Evolutionary conservation across 2,329 filamentous ascomycete species (phyloP).

Genomic region (Epicoccum sorghinum): DNA sequence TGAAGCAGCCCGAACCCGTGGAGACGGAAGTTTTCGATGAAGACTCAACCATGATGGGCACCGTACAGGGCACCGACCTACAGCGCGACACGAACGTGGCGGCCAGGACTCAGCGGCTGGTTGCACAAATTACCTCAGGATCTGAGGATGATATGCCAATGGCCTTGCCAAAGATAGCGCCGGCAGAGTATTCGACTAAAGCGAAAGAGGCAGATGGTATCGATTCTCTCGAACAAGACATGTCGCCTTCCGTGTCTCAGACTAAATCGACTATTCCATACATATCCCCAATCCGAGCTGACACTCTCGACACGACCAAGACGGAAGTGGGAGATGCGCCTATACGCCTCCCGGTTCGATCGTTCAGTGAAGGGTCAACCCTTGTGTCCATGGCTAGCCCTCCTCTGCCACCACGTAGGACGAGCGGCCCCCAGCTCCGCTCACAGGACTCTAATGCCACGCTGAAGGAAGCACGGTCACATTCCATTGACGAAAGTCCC

Average conservation of each 20-base stretch:
- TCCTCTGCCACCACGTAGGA: constrained; percentile 31
- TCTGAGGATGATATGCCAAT: constrained; percentile 3
- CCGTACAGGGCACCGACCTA: constrained; percentile 4
- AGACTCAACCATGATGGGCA: constrained; percentile 19
- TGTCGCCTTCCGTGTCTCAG: constrained; percentile 25
- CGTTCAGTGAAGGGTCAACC: constrained; percentile 14
- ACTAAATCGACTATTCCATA: constrained; percentile 15
- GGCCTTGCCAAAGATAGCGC: background rate
- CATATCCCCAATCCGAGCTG: background rate
- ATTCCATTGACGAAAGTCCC: constrained; percentile 18
- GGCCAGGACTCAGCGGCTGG: constrained; percentile 3
- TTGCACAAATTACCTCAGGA: constrained; percentile 3
- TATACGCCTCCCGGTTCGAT: constrained; percentile 10
- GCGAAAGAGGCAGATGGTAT: constrained; percentile 4
- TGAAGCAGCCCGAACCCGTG: background rate
- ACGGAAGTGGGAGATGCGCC: background rate
- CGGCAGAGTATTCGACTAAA: background rate
- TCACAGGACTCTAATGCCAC: background rate
- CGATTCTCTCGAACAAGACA: constrained; percentile 23
- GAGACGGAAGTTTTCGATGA: constrained; percentile 16
- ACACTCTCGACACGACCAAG: constrained; percentile 3
- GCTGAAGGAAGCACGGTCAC: constrained; percentile 8
- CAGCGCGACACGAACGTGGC: background rate
- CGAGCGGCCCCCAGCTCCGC: constrained; percentile 15
- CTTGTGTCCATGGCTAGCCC: constrained; percentile 5